Percentiles rank a stretch among this genome's conserved stretches.
Evolutionary conservation across 306 rosid species (phyloP).

Genomic region (Dicorynia guianensis): DNA sequence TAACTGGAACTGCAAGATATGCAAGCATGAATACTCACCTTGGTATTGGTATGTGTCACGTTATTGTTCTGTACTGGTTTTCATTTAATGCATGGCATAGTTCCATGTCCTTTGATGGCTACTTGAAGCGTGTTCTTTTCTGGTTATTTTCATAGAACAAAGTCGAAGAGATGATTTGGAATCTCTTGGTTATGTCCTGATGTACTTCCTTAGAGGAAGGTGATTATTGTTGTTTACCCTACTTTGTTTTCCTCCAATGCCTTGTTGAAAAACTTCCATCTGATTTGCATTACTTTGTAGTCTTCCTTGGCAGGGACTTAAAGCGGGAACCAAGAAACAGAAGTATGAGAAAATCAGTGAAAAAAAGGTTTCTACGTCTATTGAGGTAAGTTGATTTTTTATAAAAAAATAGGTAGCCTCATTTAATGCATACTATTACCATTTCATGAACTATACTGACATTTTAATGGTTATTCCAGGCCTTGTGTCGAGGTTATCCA

Average conservation of each 20-base stretch:
- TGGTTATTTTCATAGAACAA: constrained; percentile 65
- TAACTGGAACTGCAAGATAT: constrained; percentile 95
- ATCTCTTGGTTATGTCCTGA: constrained; percentile 89
- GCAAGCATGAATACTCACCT: constrained; percentile 94
- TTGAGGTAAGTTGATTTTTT: constrained; percentile 60
- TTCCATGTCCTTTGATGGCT: constrained; percentile 22
- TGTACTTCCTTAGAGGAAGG: constrained; percentile 94
- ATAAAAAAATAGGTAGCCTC: background rate
- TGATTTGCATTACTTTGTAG: constrained; percentile 50
- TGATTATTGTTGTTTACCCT: constrained; percentile 45
- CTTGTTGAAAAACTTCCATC: constrained; percentile 26
- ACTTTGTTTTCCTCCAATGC: constrained; percentile 32
- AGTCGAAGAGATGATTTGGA: constrained; percentile 93
- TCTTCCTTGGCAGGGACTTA: constrained; percentile 95
- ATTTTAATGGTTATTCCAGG: constrained; percentile 59
- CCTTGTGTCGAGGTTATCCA: constrained; percentile 87
- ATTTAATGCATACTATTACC: background rate
- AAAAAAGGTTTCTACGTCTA: constrained; percentile 82
- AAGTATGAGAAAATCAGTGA: constrained; percentile 89
- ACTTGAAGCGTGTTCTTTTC: constrained; percentile 27
- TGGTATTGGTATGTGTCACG: constrained; percentile 66
- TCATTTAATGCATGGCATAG: background rate
- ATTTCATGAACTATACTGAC: constrained; percentile 3
- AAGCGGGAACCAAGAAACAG: constrained; percentile 89
- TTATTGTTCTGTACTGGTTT: constrained; percentile 19